Percentiles rank a stretch among this genome's conserved stretches.
Conservation (phyloP, 2,329 filamentous ascomycete genomes). For the Sporothrix euskadiensis region DNA sequence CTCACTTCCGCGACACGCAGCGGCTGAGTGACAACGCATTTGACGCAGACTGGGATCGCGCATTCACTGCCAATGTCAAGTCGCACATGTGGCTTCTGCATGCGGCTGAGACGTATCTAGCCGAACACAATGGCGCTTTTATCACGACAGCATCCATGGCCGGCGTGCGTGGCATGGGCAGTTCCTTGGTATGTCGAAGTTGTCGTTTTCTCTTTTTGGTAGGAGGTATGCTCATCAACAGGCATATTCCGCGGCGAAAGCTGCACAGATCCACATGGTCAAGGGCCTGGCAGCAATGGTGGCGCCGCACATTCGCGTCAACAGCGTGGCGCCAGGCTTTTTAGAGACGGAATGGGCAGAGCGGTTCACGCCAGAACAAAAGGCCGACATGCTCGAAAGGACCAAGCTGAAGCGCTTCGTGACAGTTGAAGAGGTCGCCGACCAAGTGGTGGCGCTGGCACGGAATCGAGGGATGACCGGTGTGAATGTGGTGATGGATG, state of each 20-base stretch:
- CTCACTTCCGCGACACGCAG: conserved; percentile 46
- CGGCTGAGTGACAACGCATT: conserved; percentile 55
- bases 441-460: conserved; percentile 29
- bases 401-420: conserved; percentile 61
- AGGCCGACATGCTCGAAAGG: conserved; percentile 53
- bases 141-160: conserved; percentile 65
- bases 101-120: conserved; percentile 55
- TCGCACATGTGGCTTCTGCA: conserved; percentile 61
- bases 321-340: conserved; percentile 57
- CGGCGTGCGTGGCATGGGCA: conserved; percentile 64
- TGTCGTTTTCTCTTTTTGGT: too few relatives aligned
- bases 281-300: conserved; percentile 56
- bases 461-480: conserved; percentile 30
- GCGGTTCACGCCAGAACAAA: conserved; percentile 57
- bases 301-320: conserved; percentile 59
- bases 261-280: conserved; percentile 64
- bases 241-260: conserved; percentile 77
- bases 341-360: conserved; percentile 64
- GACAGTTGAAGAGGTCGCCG: conserved; percentile 48
- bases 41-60: conserved; percentile 61
- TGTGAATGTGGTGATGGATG: conserved; percentile 30
- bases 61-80: conserved; percentile 64
- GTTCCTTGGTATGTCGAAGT: conserved; percentile 51
- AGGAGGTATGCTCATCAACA: conserved; percentile 33
- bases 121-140: conserved; percentile 60